Evolutionary conservation across 2,329 filamentous ascomycete genomes (phyloP), one percentile per base, ranked within the genome.

Genomic region (Diaporthe amygdali): DNA sequence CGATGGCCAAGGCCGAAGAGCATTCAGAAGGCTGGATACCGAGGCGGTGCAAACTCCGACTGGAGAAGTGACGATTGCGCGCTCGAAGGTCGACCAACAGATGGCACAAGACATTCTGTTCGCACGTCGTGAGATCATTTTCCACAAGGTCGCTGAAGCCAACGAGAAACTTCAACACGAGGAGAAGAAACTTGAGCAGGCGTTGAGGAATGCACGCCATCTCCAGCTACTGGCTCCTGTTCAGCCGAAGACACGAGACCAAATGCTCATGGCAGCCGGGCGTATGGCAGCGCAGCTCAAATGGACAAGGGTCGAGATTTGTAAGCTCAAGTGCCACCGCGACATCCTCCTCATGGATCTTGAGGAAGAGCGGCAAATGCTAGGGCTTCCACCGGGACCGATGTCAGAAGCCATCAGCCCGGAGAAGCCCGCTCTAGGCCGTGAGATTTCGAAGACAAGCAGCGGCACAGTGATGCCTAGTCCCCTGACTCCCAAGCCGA

Each of bases 221-320:
- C 85, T 99, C 49, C 91, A 96, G 72, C 91, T 98, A 25, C 83
- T 98, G 30, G 94, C 96, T 0, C 96, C 96, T 0, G 94, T 99
- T 55, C 93, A 97, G 77, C 91, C 92, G n/a, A 95, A 95, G 81
- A 95, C 94, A 0, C 89, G 96, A 72, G 96, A 98, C 72, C 90
- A 94, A 71, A 88, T 98, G 68, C 87, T 98, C n/a, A 87, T 93
- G 74, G 93, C 94, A 22, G 96, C 96, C 25, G 94, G 92, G 7
- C 91, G 93, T 9, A 92, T 97, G 82, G 91, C 95, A 69, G 94
- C 94, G 4, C 95, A 96, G 79, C 84, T 99, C 72, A 97, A 96
- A 79, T 98, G 96, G 96, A 91, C 92, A n/a, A 89, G 96, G 72
- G 92, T 97, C 79, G 94, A 97, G 75, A 96, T 98, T 25, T 98